A percentile compares a stretch with the other conserved stretches of the same genome.
Conservation (phyloP, 345 rosid species). For the Eucalyptus globulus region DNA sequence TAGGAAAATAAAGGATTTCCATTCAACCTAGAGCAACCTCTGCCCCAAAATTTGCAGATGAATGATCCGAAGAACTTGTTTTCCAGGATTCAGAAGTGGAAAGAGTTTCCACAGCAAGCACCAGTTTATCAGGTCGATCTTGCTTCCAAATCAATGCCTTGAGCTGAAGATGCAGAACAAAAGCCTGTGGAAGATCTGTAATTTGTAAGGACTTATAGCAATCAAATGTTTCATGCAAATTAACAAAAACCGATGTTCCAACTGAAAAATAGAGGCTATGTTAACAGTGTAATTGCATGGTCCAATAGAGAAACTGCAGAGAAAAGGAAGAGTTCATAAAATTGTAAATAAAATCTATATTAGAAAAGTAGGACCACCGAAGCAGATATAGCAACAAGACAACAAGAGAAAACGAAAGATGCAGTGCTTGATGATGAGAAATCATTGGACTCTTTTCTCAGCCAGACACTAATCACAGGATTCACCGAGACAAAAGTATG, state of each 20-base stretch:
- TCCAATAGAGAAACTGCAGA: background rate
- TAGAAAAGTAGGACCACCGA: background rate
- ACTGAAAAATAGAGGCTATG: background rate
- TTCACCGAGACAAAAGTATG: background rate
- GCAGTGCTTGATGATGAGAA: background rate
- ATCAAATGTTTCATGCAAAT: background rate
- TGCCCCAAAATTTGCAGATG: slow-evolving; percentile 53
- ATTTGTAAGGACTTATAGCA: background rate
- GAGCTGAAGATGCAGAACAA: slow-evolving; percentile 48
- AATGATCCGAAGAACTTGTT: slow-evolving; percentile 20
- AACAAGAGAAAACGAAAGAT: background rate
- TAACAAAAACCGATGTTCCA: background rate
- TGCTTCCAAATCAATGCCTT: slow-evolving; percentile 26
- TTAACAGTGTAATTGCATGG: background rate
- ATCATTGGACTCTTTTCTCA: background rate
- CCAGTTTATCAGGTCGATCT: slow-evolving; percentile 22
- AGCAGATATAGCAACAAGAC: background rate
- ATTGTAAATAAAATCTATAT: background rate
- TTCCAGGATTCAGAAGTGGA: slow-evolving; percentile 17
- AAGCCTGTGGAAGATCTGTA: slow-evolving; percentile 11
- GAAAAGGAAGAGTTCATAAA: background rate
- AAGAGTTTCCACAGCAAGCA: background rate
- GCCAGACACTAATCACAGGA: background rate
- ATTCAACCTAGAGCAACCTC: slow-evolving; percentile 43
- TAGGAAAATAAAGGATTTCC: background rate